Conservation (phyloP, 2,329 filamentous ascomycete genomes). For the Metarhizium rileyi region DNA sequence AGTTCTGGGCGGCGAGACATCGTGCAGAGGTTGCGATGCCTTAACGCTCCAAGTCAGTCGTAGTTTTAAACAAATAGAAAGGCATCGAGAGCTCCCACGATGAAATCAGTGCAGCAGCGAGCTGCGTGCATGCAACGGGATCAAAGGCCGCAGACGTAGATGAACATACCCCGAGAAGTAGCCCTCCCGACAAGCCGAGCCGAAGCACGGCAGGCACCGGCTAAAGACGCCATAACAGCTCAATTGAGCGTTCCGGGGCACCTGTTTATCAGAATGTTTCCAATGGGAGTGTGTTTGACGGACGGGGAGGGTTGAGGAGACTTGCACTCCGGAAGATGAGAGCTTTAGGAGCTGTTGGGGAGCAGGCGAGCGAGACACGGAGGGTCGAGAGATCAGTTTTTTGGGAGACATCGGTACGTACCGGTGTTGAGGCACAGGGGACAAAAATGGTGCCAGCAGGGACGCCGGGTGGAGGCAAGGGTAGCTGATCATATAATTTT, state of each 20-base stretch:
- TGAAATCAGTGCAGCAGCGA: neutral
- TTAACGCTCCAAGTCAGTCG: slow-evolving; percentile 23
- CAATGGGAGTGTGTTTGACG: neutral
- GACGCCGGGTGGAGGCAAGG: too few species aligned
- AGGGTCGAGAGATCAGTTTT: slow-evolving; percentile 17
- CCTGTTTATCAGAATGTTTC: neutral
- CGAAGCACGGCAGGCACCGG: slow-evolving; percentile 53
- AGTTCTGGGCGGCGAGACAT: slow-evolving; percentile 68
- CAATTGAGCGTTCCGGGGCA: slow-evolving; percentile 11
- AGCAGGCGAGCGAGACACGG: slow-evolving; percentile 18
- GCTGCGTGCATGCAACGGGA: neutral
- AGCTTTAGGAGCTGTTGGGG: slow-evolving; percentile 25
- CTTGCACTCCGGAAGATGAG: slow-evolving; percentile 9
- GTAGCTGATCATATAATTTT: neutral
- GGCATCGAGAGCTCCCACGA: neutral
- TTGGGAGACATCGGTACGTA: slow-evolving; percentile 13
- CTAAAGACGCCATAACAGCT: slow-evolving; percentile 54
- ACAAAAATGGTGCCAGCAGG: neutral
- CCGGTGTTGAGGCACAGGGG: neutral
- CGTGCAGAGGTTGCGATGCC: slow-evolving; percentile 55
- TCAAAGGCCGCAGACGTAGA: neutral
- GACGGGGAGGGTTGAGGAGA: slow-evolving; percentile 10
- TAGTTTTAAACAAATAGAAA: neutral
- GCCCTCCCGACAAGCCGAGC: slow-evolving; percentile 46
- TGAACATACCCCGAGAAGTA: slow-evolving; percentile 45